phyloP scores from a whole-genome alignment of 2,329 filamentous ascomycete genomes.

The Sphaceloma murrayae region DNA sequence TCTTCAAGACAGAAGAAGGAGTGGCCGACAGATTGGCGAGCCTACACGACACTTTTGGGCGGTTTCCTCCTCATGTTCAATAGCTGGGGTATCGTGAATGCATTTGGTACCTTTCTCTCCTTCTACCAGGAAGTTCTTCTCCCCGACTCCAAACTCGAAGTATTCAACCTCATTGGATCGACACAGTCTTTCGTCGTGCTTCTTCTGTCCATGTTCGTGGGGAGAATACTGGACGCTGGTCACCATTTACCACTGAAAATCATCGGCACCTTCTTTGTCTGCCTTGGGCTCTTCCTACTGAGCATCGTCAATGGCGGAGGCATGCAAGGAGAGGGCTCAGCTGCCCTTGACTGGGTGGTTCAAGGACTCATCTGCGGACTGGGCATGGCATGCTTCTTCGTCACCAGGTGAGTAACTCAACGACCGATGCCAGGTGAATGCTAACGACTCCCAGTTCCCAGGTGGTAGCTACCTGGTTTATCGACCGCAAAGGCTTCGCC shows the following conservation, averaged over 20 bases:
- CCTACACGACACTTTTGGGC: conserved; percentile 37
- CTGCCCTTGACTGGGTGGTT: conserved; percentile 37
- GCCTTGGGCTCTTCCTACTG: conserved; percentile 38
- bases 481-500: conserved; percentile 37
- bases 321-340: conserved; percentile 31
- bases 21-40: conserved; percentile 38
- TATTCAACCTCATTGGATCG: conserved; percentile 40
- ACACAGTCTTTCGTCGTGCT: conserved; percentile 41
- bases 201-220: conserved; percentile 37
- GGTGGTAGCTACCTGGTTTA: conserved; percentile 43
- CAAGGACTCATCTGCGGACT: conserved; percentile 40
- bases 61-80: conserved; percentile 46
- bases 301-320: conserved; percentile 34
- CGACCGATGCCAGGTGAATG: neutral
- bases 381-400: conserved; percentile 46
- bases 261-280: conserved; percentile 35
- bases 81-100: conserved; percentile 41
- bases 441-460: conserved; percentile 21
- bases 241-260: conserved; percentile 33
- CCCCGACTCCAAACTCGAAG: conserved; percentile 31
- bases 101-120: conserved; percentile 42
- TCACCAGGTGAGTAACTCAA: conserved; percentile 25
- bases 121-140: conserved; percentile 41
- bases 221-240: conserved; percentile 41
- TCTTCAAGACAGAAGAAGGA: conserved; percentile 16